Evolutionary conservation across 495 filamentous ascomycete genomes (phyloP), one percentile per base, ranked within the genome.

Genomic region (Haplographium delicatum): DNA sequence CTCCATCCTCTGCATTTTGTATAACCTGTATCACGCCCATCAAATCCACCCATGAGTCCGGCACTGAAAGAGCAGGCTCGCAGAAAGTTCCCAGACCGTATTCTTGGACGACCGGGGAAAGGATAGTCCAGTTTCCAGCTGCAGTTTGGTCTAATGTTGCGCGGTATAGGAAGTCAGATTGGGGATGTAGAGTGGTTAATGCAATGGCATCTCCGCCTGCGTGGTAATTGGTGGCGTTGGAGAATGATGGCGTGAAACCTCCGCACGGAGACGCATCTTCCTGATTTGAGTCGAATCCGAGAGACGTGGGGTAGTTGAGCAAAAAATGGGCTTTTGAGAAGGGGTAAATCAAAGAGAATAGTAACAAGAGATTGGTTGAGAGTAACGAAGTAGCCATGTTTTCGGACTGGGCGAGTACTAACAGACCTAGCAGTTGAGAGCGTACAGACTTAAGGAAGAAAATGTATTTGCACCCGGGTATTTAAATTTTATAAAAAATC

Each of bases 61-160:
- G 50, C n/a, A 54, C 47, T 4, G 38, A 44, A 1, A 62, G 25
- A 13, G 18, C 41, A 9, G 48, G 41, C 15, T 58, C 50, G 37
- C 60, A 65, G 25, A 61, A 58, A 15, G 26, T 23, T 8, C 54
- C 54, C 6, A 58, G 60, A 13, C 62, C 62, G 18, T 28, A 58
- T 27, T 62, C 53, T 16, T 24, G 20, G 5, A 65, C 41, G 4
- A 37, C 26, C n/a, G 47, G 46, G 5, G 56, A 35, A 24, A 62
- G 22, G 28, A 35, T 31, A 4, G 58, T 48, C 53, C 53, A 64
- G 15, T 54, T 60, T 18, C 52, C 49, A 15, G 40, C 7, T 7
- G 28, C 28, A 7, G 28, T 31, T 13, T 31, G 28, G 28, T 52
- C 47, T 22, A 55, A 28, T 22, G 53, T 59, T 2, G 45, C 59